Evolutionary conservation across 2,329 filamentous ascomycete species (phyloP).

Genomic region (Colletotrichum orchidophilum): DNA sequence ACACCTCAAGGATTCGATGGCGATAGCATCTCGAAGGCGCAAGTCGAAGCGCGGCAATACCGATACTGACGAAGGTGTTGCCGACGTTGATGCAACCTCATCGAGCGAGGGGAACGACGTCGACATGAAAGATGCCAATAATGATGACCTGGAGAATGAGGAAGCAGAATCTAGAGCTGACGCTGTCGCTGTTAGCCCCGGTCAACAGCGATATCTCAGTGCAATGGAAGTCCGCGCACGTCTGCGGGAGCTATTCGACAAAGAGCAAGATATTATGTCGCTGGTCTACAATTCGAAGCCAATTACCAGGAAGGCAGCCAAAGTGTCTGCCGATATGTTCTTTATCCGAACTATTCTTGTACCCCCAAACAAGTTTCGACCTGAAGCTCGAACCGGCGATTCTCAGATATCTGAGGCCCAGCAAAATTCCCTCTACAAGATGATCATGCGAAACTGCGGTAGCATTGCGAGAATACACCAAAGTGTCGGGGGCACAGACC

Average conservation of each 20-base stretch:
- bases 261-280: conserved; percentile 84
- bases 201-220: conserved; percentile 78
- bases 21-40: conserved; percentile 42
- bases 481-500: conserved; percentile 42
- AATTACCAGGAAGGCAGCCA: conserved; percentile 61
- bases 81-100: conserved; percentile 67
- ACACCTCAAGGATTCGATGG: conserved; percentile 75
- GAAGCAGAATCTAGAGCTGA: conserved; percentile 44
- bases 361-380: conserved; percentile 90
- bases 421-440: conserved; percentile 88
- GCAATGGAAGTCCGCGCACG: conserved; percentile 85
- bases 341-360: conserved; percentile 89
- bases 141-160: conserved; percentile 55
- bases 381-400: conserved; percentile 83
- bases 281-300: conserved; percentile 87
- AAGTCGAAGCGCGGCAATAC: conserved; percentile 44
- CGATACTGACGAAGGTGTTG: conserved; percentile 74
- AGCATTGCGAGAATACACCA: conserved; percentile 78
- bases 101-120: conserved; percentile 54
- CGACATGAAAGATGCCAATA: conserved; percentile 53
- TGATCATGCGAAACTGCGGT: conserved; percentile 80
- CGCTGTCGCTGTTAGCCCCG: conserved; percentile 45
- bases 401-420: conserved; percentile 87
- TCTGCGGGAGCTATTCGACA: conserved; percentile 82
- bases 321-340: conserved; percentile 87